Evolutionary conservation across 768 basidiomycete genomes (phyloP).

Genomic region (Tricholoma bakamatsutake): DNA sequence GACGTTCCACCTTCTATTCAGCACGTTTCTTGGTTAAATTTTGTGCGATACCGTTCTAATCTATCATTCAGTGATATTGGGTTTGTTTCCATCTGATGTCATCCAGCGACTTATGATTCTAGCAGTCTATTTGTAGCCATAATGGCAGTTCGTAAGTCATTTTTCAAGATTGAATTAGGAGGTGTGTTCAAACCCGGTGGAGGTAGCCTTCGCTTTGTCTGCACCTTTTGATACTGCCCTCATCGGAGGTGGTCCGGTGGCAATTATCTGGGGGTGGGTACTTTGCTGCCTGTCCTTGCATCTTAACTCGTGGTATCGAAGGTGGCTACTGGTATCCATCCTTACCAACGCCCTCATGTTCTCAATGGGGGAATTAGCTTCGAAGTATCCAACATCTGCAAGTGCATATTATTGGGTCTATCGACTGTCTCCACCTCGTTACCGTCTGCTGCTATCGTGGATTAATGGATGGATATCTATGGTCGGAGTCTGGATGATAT

Average conservation of each 20-base stretch:
- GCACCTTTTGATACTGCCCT: conserved; percentile 53
- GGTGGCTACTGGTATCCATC: conserved; percentile 47
- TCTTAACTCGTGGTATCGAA: conserved; percentile 9
- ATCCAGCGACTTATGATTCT: conserved; percentile 3
- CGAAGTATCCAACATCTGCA: conserved; percentile 56
- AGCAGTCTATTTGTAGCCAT: conserved; percentile 34
- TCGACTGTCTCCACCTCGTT: conserved; percentile 47
- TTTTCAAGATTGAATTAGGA: not conserved
- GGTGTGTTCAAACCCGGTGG: not conserved
- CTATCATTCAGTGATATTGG: conserved; percentile 37
- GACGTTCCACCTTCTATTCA: conserved; percentile 47
- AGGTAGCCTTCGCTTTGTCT: conserved; percentile 46
- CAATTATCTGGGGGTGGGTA: conserved; percentile 51
- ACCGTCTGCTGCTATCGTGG: conserved; percentile 51
- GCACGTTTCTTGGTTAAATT: conserved; percentile 24
- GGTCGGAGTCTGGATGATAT: conserved; percentile 65
- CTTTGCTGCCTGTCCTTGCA: not conserved
- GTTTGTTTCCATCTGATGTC: conserved; percentile 21
- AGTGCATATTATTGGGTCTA: conserved; percentile 67
- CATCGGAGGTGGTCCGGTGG: conserved; percentile 47
- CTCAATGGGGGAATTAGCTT: conserved; percentile 53
- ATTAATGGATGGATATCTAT: conserved; percentile 66
- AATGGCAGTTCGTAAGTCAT: conserved; percentile 52
- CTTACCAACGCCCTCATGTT: conserved; percentile 43
- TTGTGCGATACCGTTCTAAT: not conserved